Base-by-base conservation (phyloP, 768 basidiomycete species). In the Kockovaella imperatae region DNA sequence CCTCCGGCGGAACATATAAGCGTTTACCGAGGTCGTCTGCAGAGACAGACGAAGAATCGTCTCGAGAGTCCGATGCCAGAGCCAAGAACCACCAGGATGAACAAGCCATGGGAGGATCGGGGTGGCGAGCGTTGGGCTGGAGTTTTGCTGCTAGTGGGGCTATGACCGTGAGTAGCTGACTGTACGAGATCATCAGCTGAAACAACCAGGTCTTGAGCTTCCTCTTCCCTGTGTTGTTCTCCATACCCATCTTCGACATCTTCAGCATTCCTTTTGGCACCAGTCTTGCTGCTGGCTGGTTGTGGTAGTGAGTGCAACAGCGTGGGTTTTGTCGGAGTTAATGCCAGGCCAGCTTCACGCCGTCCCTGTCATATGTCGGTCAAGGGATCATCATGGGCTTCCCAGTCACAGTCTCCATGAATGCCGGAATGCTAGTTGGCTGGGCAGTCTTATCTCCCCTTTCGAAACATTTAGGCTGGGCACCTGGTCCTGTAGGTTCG, bases 331-430 rank as follows among this genome's bases (percentile, higher is more conserved):
- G 34, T 29, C 45, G 26, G 30, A 13, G 35, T 30, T 26, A 20
- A 15, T 47, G 17, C 10, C 21, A 10, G 14, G 20, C 13, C 52
- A 70, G 69, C 32, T 91, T 95, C 63, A 85, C 87, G 0, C 91
- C 89, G 1, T 87, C 85, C 68, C 73, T 93, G 20, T 87, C 86
- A 0, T 96, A 95, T 62, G 82, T 95, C 31, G 90, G 90, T 1
- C 88, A 93, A 79, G 90, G 89, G 4, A 89, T 96, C 52, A 96
- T 96, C 60, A 97, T 97, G 93, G 93, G 91, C 3, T 87, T 91
- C 61, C 85, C 89, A 0, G 93, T 88, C 0, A 91, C 91, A 0
- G 60, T 91, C 29, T 86, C 85, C 66, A 96, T 97, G 91, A 91
- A 83, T 57, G 70, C 89, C 49, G 90, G 93, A 24, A 96, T 95